Conservation (phyloP, 306 rosid species). For the Clitoria ternatea region DNA sequence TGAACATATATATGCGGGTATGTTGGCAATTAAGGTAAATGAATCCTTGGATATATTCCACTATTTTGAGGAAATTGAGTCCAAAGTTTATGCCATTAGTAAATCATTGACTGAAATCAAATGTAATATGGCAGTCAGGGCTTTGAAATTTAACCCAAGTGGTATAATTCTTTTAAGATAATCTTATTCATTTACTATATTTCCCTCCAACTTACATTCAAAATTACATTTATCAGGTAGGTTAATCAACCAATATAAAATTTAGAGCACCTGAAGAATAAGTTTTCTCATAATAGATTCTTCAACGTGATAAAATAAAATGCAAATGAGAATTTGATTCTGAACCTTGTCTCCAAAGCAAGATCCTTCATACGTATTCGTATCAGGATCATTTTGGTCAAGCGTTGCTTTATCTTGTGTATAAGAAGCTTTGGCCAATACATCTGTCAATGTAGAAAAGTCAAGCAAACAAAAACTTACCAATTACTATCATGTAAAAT, state of each 20-base stretch:
- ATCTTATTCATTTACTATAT: neutral
- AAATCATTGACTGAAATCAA: neutral
- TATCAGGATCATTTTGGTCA: conserved; percentile 95
- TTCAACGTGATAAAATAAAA: neutral
- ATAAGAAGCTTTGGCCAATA: conserved; percentile 92
- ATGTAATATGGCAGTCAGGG: neutral
- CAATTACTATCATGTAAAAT: conserved; percentile 5
- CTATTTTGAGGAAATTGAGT: neutral
- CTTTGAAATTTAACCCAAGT: neutral
- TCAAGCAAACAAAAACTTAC: conserved; percentile 4
- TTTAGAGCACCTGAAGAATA: neutral
- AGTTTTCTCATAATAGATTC: neutral
- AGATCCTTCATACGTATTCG: conserved; percentile 92
- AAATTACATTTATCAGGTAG: neutral
- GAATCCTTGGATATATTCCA: neutral
- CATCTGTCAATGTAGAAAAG: conserved; percentile 48
- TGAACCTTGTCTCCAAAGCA: conserved; percentile 79
- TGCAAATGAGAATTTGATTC: conserved; percentile 1
- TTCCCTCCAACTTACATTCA: neutral
- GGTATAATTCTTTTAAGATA: neutral
- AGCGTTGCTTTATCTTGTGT: conserved; percentile 86
- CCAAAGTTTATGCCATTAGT: neutral
- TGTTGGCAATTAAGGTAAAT: neutral
- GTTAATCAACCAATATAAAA: neutral
- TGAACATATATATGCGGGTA: neutral